Base-by-base conservation (phyloP, 2,329 filamentous ascomycete species). In the Aspergillus chevalieri region DNA sequence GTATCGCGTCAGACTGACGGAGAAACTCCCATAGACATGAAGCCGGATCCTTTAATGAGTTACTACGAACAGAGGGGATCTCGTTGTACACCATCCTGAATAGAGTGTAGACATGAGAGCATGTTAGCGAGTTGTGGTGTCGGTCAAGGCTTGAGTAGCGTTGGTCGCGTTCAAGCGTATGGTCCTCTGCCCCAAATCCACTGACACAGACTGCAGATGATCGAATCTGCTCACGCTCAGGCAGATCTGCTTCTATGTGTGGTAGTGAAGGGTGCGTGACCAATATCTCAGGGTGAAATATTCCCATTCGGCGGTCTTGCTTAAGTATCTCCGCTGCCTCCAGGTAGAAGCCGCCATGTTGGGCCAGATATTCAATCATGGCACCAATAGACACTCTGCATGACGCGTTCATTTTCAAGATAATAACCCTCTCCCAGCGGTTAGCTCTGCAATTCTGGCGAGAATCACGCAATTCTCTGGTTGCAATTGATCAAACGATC, bases 341-440 rank as follows among this genome's bases (percentile, higher is more conserved):
- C 2, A 56, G 52, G 36, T 63, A 63, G 39, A 79, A 78, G 0
- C 59, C 57, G 0, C 67, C 66, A 47, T 81, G 70, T 47, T 82
- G 79, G 0, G 74, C 60, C 1, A 77, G 53, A 4, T 65, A 68
- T 1, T 67, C 65, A 0, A 81, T 46, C n/a, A 0, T 49, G 0
- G 0, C 57, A 47, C 79, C 79, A 83, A 0, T 14, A 1, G 2
- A 79, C 66, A 0, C 44, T 65, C 48, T 83, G 75, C 77, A 82
- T 81, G 0, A 66, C 62, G 12, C 57, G 50, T 43, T 58, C 52
- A 44, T 55, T 52, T 4, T 26, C 44, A 12, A 59, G 61, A 50
- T 81, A 82, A 49, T 69, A 82, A 0, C n/a, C 36, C 14, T 28
- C 77, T 62, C 2, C 6, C 10, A 0, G 78, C 78, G 1, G 74